Percentiles rank a stretch among this genome's conserved stretches.
Conservation (phyloP, 768 basidiomycete genomes). For the Phlegmacium glaucopus region DNA sequence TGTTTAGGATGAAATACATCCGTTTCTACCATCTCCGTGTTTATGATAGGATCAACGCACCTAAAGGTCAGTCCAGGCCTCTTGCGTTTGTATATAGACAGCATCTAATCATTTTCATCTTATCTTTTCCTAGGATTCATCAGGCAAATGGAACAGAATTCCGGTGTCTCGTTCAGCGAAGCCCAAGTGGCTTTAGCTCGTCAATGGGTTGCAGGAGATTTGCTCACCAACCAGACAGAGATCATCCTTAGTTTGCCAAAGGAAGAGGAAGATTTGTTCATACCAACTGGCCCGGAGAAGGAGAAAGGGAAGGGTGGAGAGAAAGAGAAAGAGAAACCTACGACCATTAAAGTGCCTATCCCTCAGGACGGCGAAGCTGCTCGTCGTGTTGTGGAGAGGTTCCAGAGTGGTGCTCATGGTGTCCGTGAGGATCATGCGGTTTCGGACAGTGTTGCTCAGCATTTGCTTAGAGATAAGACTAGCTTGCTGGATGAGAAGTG, state of each 20-base stretch:
- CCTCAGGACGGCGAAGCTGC: conserved; percentile 71
- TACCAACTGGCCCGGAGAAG: too few species aligned
- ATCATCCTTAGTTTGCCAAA: conserved; percentile 58
- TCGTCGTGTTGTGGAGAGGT: conserved; percentile 58
- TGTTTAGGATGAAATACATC: conserved; percentile 71
- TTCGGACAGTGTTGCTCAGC: conserved; percentile 77
- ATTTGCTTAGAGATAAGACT: conserved; percentile 64
- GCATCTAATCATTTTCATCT: neutral
- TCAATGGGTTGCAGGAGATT: conserved; percentile 61
- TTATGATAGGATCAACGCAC: conserved; percentile 89
- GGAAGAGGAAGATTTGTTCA: conserved; percentile 43
- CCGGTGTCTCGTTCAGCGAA: conserved; percentile 77
- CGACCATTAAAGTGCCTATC: conserved; percentile 61
- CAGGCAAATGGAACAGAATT: conserved; percentile 63
- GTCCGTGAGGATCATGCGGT: conserved; percentile 62
- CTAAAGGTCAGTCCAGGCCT: conserved; percentile 46
- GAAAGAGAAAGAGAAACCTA: conserved; percentile 32
- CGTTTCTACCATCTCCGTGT: conserved; percentile 89
- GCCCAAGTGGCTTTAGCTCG: conserved; percentile 85
- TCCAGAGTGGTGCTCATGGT: conserved; percentile 60
- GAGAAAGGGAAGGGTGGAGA: neutral
- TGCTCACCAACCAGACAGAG: conserved; percentile 40
- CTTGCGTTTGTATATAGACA: neutral
- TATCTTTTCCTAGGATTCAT: conserved; percentile 43
- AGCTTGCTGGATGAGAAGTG: conserved; percentile 74